Evolutionary conservation across 257 asterid species (phyloP).

Genomic region (Henckelia pumila): DNA sequence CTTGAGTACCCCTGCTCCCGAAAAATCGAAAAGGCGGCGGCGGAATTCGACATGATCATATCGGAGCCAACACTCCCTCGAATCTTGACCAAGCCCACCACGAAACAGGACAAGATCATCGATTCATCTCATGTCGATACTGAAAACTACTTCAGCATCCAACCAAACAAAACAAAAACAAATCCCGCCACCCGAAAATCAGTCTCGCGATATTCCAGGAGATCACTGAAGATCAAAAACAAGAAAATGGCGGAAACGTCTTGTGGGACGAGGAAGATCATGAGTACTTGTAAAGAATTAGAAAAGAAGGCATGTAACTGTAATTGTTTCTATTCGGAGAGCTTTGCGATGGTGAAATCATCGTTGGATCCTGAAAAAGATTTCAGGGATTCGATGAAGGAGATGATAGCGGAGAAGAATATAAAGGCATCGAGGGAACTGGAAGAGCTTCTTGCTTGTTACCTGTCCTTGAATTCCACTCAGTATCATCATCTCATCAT

Average conservation of each 20-base stretch:
- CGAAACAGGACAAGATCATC: conserved; percentile 6
- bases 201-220: conserved; percentile 39
- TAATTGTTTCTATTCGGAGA: conserved; percentile 37
- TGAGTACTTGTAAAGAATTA: conserved; percentile 24
- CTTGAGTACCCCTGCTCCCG: conserved; percentile 26
- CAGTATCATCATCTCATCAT: conserved; percentile 72
- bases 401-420: conserved; percentile 82
- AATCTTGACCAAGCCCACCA: conserved; percentile 47
- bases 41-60: conserved; percentile 30
- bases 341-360: conserved; percentile 85
- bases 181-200: conserved; percentile 43
- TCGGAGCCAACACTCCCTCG: conserved; percentile 61
- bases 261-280: conserved; percentile 30
- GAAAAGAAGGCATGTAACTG: conserved; percentile 27
- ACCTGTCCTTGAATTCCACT: conserved; percentile 67
- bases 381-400: conserved; percentile 87
- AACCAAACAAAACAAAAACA: not conserved
- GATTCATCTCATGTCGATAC: not conserved
- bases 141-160: not conserved
- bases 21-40: conserved; percentile 10
- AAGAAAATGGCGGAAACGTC: conserved; percentile 38
- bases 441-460: conserved; percentile 87
- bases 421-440: conserved; percentile 63
- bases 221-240: conserved; percentile 57
- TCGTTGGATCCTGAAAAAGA: conserved; percentile 83